These are phyloP conservation scores for Fusarium nygamai DNA, from an alignment of 2,329 filamentous ascomycete species.

Conservation along the genomic window DNA sequence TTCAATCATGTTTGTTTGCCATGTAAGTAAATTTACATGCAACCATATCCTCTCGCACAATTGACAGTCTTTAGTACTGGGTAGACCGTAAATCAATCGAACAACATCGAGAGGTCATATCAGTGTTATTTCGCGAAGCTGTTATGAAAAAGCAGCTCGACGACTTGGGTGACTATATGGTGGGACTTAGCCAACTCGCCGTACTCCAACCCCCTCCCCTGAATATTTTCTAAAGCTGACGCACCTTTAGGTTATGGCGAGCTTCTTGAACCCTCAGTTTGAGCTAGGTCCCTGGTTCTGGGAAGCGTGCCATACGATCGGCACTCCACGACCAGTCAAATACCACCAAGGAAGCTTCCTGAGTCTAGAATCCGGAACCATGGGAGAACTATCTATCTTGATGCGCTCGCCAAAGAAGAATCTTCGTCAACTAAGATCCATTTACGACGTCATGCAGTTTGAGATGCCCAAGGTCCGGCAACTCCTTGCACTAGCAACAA, in stretches of 20 bases:
- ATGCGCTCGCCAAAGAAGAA: conserved; percentile 22
- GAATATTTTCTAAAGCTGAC: not conserved
- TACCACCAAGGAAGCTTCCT: conserved; percentile 30
- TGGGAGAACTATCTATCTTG: conserved; percentile 16
- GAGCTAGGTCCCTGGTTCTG: conserved; percentile 38
- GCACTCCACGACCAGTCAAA: conserved; percentile 15
- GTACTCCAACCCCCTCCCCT: not conserved
- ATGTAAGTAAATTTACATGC: not conserved
- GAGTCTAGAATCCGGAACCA: conserved; percentile 20
- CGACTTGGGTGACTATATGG: conserved; percentile 24
- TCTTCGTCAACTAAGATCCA: conserved; percentile 7
- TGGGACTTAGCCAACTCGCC: conserved; percentile 30
- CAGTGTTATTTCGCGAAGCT: conserved; percentile 27
- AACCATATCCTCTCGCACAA: rapidly evolving
- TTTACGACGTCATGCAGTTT: conserved; percentile 23
- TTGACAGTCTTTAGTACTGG: conserved; percentile 12
- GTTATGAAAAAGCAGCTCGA: conserved; percentile 7
- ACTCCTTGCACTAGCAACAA: not conserved
- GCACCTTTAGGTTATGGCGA: conserved; percentile 9
- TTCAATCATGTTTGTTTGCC: conserved; percentile 30
- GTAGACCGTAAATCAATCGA: conserved; percentile 25
- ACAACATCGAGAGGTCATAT: conserved; percentile 27
- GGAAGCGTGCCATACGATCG: conserved; percentile 21
- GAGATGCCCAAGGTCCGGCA: conserved; percentile 24
- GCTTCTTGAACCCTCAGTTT: conserved; percentile 30